These are phyloP conservation scores for Coprinopsis sp. DNA, from an alignment of 768 basidiomycete genomes.

Conservation along the genomic window DNA sequence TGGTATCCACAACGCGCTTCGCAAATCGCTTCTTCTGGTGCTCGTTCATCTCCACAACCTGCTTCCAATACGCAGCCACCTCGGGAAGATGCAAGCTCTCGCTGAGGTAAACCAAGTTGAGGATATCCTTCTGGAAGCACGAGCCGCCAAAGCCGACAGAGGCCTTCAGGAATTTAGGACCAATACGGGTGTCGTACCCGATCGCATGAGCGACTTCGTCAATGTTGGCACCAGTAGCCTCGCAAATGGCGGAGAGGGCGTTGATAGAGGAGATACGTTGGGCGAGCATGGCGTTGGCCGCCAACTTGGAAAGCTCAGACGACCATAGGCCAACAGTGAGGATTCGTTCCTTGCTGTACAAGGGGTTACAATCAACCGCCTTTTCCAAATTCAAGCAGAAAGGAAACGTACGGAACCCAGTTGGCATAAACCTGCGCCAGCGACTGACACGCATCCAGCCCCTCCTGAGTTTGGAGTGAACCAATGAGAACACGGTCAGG, in stretches of 20 bases:
- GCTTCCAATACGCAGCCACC: constrained; percentile 96
- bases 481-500: constrained; percentile 98
- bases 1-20: constrained; percentile 91
- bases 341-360: constrained; percentile 61
- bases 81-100: constrained; percentile 94
- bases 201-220: constrained; percentile 96
- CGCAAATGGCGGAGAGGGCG: constrained; percentile 96
- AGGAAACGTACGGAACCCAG: constrained; percentile 83
- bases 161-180: constrained; percentile 92
- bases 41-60: constrained; percentile 98
- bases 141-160: constrained; percentile 97
- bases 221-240: constrained; percentile 97
- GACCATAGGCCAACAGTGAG: constrained; percentile 97
- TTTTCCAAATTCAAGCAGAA: constrained; percentile 1
- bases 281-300: constrained; percentile 98
- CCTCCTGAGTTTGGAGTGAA: constrained; percentile 86
- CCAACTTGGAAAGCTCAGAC: constrained; percentile 96
- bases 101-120: constrained; percentile 96
- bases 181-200: constrained; percentile 89
- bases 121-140: constrained; percentile 99
- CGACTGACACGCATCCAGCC: constrained; percentile 72
- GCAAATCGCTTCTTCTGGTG: constrained; percentile 97
- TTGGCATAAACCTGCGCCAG: constrained; percentile 84
- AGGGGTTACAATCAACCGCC: neutral
- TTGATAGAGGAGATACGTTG: constrained; percentile 99